Evolutionary conservation across 176 grass and related monocot genomes (phyloP).

Genomic region (Carex littledalei): DNA sequence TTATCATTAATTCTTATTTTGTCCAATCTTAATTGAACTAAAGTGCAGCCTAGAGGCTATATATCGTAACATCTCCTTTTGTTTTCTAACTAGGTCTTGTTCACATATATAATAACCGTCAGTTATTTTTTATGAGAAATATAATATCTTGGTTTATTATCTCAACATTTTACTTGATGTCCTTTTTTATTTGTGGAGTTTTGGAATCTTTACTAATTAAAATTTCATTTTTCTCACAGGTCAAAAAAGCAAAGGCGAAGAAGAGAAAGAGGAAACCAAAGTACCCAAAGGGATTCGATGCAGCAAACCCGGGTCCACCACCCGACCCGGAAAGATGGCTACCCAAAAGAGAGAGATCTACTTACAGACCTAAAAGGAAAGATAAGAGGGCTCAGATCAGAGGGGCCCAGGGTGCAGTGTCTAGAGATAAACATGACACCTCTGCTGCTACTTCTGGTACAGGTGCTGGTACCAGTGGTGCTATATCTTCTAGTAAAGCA

Average conservation of each 20-base stretch:
- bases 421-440: conserved; percentile 57
- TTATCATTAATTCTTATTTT: not conserved
- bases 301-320: conserved; percentile 70
- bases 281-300: conserved; percentile 81
- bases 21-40: not conserved
- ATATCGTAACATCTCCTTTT: not conserved
- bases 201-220: not conserved
- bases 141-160: not conserved
- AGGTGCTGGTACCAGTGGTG: not conserved
- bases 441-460: conserved; percentile 25
- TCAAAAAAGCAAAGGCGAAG: conserved; percentile 68
- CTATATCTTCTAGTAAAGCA: conserved; percentile 28
- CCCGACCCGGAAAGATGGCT: conserved; percentile 94
- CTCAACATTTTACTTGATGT: not conserved
- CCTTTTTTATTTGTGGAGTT: not conserved
- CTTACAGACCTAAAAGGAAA: conserved; percentile 88
- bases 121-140: not conserved
- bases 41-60: not conserved
- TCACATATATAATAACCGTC: not conserved
- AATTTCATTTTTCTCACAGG: not conserved
- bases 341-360: conserved; percentile 76
- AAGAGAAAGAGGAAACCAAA: conserved; percentile 84
- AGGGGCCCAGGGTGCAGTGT: conserved; percentile 78
- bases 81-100: not conserved
- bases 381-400: conserved; percentile 84